phyloP scores from a whole-genome alignment of 768 basidiomycete species.

The Cyathus striatus region DNA sequence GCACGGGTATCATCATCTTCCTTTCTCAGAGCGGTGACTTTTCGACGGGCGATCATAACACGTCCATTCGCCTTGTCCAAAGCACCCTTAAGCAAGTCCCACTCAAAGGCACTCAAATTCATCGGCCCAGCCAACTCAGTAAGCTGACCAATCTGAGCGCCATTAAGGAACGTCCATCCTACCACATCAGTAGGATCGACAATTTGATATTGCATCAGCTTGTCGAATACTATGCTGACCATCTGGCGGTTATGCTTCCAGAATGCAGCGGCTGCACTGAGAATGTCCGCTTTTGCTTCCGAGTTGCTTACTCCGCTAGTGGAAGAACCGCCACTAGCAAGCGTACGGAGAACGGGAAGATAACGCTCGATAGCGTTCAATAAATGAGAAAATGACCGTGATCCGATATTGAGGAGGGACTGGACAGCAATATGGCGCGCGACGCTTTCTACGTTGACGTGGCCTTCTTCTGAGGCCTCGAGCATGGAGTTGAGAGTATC shows the following conservation, averaged over 20 bases:
- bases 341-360: slow-evolving; percentile 64
- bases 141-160: slow-evolving; percentile 33
- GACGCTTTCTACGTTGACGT: slow-evolving; percentile 56
- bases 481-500: slow-evolving; percentile 64
- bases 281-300: slow-evolving; percentile 66
- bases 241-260: slow-evolving; percentile 86
- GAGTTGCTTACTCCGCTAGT: slow-evolving; percentile 31
- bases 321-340: slow-evolving; percentile 46
- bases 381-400: slow-evolving; percentile 95
- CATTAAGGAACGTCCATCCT: slow-evolving; percentile 70
- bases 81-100: slow-evolving; percentile 80
- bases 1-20: slow-evolving; percentile 88
- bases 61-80: slow-evolving; percentile 90
- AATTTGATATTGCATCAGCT: slow-evolving; percentile 97
- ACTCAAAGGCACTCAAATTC: slow-evolving; percentile 62
- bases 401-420: slow-evolving; percentile 85
- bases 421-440: slow-evolving; percentile 81
- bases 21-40: slow-evolving; percentile 70
- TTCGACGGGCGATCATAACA: slow-evolving; percentile 71
- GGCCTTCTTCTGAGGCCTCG: slow-evolving; percentile 53
- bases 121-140: slow-evolving; percentile 31
- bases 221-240: slow-evolving; percentile 91
- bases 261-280: slow-evolving; percentile 67
- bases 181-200: slow-evolving; percentile 93
- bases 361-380: slow-evolving; percentile 97